Evolutionary conservation across 768 basidiomycete species (phyloP).

Genomic region (Mycena indigotica): DNA sequence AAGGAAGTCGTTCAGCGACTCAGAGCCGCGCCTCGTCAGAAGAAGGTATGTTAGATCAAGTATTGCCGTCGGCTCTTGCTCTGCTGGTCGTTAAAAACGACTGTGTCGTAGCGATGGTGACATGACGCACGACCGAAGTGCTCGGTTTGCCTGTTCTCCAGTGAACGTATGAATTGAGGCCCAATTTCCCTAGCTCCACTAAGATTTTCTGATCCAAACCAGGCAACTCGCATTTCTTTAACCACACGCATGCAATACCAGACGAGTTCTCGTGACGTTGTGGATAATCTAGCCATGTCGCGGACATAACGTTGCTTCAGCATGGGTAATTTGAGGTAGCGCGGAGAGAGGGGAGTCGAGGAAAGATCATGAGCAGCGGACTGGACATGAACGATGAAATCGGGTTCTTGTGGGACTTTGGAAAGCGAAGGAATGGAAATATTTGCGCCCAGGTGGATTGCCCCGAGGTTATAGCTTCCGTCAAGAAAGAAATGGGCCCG

Average conservation of each 20-base stretch:
- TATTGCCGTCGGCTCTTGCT: conserved; percentile 61
- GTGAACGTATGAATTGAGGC: conserved; percentile 66
- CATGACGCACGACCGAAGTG: conserved; percentile 63
- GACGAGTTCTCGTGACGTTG: conserved; percentile 67
- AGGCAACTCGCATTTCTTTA: conserved; percentile 70
- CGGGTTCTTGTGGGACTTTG: conserved; percentile 49
- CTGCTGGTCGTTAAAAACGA: conserved; percentile 38
- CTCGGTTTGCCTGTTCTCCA: conserved; percentile 65
- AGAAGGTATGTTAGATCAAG: conserved; percentile 73
- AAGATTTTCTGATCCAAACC: conserved; percentile 70
- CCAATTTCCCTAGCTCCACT: conserved; percentile 74
- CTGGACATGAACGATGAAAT: conserved; percentile 54
- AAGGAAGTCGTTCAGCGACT: conserved; percentile 72
- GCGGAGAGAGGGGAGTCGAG: conserved; percentile 44
- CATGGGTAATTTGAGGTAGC: conserved; percentile 56
- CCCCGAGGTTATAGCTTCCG: conserved; percentile 73
- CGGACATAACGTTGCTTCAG: conserved; percentile 57
- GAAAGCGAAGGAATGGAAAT: conserved; percentile 39
- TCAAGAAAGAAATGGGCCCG: conserved; percentile 69
- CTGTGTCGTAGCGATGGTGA: conserved; percentile 6
- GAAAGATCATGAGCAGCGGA: conserved; percentile 27
- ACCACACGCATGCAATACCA: conserved; percentile 73
- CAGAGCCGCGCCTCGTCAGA: conserved; percentile 71
- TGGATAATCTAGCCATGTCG: conserved; percentile 71
- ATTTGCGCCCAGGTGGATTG: conserved; percentile 41